These are phyloP conservation scores for Diaporthe destruens DNA, from an alignment of 2,329 filamentous ascomycete species.

Conservation along the genomic window DNA sequence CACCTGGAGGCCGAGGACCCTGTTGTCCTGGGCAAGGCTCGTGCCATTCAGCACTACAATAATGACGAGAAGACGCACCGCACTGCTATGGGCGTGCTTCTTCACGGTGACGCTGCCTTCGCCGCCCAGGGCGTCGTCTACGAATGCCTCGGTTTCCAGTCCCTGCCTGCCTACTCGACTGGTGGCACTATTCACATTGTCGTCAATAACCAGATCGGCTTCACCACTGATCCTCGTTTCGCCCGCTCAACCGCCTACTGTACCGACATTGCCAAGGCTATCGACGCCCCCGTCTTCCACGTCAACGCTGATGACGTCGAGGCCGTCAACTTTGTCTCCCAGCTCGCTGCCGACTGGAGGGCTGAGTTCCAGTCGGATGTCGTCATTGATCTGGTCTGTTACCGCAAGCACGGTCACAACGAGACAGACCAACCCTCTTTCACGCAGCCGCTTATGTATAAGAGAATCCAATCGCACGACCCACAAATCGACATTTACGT, in stretches of 20 bases:
- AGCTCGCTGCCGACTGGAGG: conserved; percentile 96
- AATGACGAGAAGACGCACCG: conserved; percentile 91
- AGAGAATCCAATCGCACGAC: conserved; percentile 88
- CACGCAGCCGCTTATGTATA: conserved; percentile 99
- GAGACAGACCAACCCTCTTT: conserved; percentile 99
- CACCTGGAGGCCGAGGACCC: conserved; percentile 98
- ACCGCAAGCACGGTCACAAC: conserved; percentile 99
- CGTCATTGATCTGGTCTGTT: conserved; percentile 98
- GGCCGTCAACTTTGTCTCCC: conserved; percentile 97
- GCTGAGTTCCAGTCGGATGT: conserved; percentile 99
- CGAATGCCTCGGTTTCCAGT: conserved; percentile 98
- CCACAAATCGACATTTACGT: conserved; percentile 92
- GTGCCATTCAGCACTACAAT: conserved; percentile 99
- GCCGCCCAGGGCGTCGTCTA: conserved; percentile 98
- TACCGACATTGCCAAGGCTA: conserved; percentile 98
- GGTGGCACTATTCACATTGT: conserved; percentile 97
- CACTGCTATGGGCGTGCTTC: conserved; percentile 93
- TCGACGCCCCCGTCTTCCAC: conserved; percentile 98
- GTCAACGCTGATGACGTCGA: conserved; percentile 99
- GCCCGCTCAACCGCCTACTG: conserved; percentile 98
- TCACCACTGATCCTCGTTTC: conserved; percentile 98
- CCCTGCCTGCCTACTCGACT: conserved; percentile 94
- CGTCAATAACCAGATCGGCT: conserved; percentile 99
- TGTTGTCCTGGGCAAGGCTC: conserved; percentile 96
- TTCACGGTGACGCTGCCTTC: conserved; percentile 98